A percentile compares a stretch with the other conserved stretches of the same genome.
phyloP scores from a whole-genome alignment of 257 asterid genomes.

The Solanum phureja region DNA sequence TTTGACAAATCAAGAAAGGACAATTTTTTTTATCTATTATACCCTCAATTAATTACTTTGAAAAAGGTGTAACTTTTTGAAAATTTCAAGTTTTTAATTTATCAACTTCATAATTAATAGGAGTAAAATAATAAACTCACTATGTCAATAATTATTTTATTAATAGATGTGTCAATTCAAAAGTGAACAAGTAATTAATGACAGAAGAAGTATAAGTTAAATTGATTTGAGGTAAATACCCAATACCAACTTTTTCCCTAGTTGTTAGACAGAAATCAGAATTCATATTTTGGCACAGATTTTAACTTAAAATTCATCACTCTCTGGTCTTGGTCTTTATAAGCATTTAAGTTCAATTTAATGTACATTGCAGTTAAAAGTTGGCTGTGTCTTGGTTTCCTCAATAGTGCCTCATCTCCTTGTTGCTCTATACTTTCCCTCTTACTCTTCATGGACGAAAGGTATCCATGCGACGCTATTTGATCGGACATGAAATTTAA shows the following conservation, averaged over 20 bases:
- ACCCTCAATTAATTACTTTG: no score
- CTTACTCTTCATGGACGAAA: neutral
- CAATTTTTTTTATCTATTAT: no score
- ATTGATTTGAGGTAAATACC: neutral
- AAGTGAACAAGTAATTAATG: rapidly evolving
- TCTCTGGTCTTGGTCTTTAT: neutral
- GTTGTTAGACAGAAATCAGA: neutral
- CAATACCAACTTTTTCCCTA: neutral
- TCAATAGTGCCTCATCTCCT: conserved; percentile 38
- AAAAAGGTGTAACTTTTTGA: no score
- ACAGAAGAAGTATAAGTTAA: rapidly evolving
- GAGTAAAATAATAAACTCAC: rapidly evolving
- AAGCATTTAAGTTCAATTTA: conserved; percentile 4
- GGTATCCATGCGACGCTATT: no score
- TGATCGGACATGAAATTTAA: neutral
- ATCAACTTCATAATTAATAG: no score
- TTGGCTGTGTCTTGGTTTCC: conserved; percentile 47
- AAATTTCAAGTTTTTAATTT: no score
- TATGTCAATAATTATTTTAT: no score
- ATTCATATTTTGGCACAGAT: neutral
- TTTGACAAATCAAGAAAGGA: no score
- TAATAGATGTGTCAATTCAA: no score
- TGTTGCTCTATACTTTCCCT: neutral
- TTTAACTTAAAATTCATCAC: neutral
- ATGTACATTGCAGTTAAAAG: conserved; percentile 11